Evolutionary conservation across 2,329 filamentous ascomycete species (phyloP).

Genomic region (Curvularia hawaiiensis): DNA sequence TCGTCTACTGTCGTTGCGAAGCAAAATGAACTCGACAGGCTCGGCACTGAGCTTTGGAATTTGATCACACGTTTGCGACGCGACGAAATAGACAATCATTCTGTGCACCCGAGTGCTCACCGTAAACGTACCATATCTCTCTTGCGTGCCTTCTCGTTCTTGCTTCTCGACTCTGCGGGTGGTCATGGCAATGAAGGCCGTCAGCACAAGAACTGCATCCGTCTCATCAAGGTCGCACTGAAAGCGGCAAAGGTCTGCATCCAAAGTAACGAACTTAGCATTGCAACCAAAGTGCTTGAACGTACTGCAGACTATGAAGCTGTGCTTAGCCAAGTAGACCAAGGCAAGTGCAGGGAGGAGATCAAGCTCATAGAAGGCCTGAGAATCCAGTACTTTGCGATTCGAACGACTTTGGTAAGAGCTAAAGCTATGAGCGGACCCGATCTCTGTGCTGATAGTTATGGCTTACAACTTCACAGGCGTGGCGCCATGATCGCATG

Average conservation of each 20-base stretch:
- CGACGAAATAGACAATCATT: constrained; percentile 19
- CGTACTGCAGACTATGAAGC: constrained; percentile 62
- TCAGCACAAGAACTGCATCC: constrained; percentile 47
- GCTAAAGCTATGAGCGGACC: background rate
- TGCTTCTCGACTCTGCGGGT: constrained; percentile 63
- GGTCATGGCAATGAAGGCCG: constrained; percentile 23
- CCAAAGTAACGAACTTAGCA: constrained; percentile 60
- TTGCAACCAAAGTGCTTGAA: constrained; percentile 67
- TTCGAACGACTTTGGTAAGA: constrained; percentile 70
- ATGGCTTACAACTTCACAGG: constrained; percentile 52
- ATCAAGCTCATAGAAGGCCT: constrained; percentile 47
- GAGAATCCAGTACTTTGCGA: constrained; percentile 66
- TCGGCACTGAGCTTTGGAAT: constrained; percentile 70
- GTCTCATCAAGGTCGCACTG: constrained; percentile 70
- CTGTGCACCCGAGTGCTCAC: constrained; percentile 38
- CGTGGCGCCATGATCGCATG: constrained; percentile 73
- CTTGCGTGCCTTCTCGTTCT: constrained; percentile 66
- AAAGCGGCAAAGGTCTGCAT: constrained; percentile 69
- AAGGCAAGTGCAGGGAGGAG: constrained; percentile 30
- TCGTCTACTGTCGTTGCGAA: constrained; percentile 38
- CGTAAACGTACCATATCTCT: constrained; percentile 29
- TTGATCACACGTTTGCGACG: constrained; percentile 59
- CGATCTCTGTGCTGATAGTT: too few species aligned
- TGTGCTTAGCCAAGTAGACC: constrained; percentile 24
- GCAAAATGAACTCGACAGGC: constrained; percentile 58